Conservation (phyloP, 2,329 filamentous ascomycete species). For the Samsoniella hepiali region DNA sequence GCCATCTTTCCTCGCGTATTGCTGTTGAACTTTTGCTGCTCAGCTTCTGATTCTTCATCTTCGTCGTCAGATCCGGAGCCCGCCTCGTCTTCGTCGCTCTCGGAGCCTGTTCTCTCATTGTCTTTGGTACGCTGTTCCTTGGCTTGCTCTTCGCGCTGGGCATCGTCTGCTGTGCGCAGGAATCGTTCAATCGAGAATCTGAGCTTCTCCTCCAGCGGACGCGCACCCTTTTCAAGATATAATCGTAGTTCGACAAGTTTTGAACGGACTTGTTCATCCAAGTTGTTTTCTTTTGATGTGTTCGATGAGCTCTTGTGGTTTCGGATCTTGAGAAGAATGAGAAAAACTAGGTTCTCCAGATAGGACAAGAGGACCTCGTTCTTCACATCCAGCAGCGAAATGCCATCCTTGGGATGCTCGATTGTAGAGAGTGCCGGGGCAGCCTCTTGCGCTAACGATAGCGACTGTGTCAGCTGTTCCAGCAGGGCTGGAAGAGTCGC, state of each 20-base stretch:
- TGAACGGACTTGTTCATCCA: constrained; percentile 66
- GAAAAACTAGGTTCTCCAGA: constrained; percentile 86
- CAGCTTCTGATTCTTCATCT: constrained; percentile 28
- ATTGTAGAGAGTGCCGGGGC: constrained; percentile 61
- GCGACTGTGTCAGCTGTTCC: constrained; percentile 55
- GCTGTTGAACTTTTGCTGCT: constrained; percentile 20
- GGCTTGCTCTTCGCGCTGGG: constrained; percentile 46
- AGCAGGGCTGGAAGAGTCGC: constrained; percentile 49
- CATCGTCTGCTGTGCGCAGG: constrained; percentile 78
- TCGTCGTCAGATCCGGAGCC: constrained; percentile 32
- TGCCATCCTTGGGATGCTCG: constrained; percentile 75
- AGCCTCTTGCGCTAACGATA: constrained; percentile 63
- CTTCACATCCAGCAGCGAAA: constrained; percentile 92
- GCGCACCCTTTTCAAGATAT: constrained; percentile 88
- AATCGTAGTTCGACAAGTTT: constrained; percentile 90
- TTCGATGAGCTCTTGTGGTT: constrained; percentile 38
- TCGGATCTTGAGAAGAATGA: constrained; percentile 78
- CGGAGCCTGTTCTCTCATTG: constrained; percentile 25
- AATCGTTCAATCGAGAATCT: constrained; percentile 97
- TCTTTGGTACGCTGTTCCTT: constrained; percentile 28
- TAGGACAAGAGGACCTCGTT: constrained; percentile 97
- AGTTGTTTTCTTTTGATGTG: constrained; percentile 33
- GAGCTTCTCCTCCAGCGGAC: constrained; percentile 82
- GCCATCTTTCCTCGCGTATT: constrained; percentile 26
- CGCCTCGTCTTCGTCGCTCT: constrained; percentile 24